Percentiles rank a stretch among this genome's conserved stretches.
phyloP scores from a whole-genome alignment of 2,329 filamentous ascomycete genomes.

The Phoma sp. region DNA sequence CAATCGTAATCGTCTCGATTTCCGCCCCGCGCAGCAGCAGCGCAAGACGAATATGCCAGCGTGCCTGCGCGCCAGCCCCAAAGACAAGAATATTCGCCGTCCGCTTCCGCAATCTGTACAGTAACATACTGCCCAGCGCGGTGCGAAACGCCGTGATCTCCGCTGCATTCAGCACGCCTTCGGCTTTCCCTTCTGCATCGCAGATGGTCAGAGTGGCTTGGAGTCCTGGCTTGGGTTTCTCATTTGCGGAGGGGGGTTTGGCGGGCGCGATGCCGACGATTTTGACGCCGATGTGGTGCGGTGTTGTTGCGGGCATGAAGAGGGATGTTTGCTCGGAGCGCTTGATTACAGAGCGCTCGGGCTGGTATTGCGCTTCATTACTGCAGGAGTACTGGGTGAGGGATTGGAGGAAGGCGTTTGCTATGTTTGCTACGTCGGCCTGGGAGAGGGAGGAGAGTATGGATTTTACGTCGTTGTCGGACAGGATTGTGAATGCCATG shows the following conservation, averaged over 20 bases:
- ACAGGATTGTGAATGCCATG: conserved; percentile 24
- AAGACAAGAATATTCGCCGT: conserved; percentile 54
- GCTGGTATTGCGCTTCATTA: conserved; percentile 49
- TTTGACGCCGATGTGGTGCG: conserved; percentile 72
- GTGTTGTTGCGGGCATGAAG: conserved; percentile 76
- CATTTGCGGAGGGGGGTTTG: conserved; percentile 21
- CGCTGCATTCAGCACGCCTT: conserved; percentile 75
- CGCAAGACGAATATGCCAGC: conserved; percentile 59
- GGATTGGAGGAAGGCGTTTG: conserved; percentile 25
- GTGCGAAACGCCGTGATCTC: conserved; percentile 84
- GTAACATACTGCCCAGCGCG: conserved; percentile 72
- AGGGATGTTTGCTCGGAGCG: conserved; percentile 64
- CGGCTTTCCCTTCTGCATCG: conserved; percentile 59
- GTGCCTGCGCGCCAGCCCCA: conserved; percentile 58
- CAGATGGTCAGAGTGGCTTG: conserved; percentile 72
- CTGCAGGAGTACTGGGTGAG: conserved; percentile 38
- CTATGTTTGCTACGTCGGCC: conserved; percentile 2
- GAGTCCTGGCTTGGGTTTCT: conserved; percentile 48
- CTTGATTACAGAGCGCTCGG: conserved; percentile 51
- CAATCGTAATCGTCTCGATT: conserved; percentile 38
- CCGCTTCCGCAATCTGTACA: conserved; percentile 45
- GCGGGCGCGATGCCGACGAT: conserved; percentile 69
- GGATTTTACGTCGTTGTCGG: conserved; percentile 33
- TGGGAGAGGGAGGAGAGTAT: conserved; percentile 46
- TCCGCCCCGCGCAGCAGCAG: conserved; percentile 47